These are phyloP conservation scores for Alternaria consortialis DNA, from an alignment of 2,329 filamentous ascomycete species.

Conservation along the genomic window DNA sequence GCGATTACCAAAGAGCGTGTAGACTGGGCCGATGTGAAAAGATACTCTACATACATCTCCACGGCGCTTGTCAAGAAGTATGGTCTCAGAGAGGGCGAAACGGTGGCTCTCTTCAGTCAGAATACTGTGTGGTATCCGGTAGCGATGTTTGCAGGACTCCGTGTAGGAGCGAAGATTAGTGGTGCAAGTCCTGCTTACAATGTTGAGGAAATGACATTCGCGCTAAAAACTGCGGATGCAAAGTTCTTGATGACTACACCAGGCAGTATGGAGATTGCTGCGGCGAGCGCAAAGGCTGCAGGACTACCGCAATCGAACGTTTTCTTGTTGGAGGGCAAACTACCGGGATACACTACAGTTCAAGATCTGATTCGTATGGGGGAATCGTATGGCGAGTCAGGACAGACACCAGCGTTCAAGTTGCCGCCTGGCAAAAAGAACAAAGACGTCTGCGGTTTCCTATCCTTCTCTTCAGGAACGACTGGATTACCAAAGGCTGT, in stretches of 20 bases:
- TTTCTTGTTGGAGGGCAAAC: conserved; percentile 65
- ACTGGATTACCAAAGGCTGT: conserved; percentile 51
- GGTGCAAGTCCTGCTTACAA: conserved; percentile 73
- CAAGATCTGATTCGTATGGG: conserved; percentile 57
- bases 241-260: conserved; percentile 67
- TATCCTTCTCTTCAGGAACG: conserved; percentile 49
- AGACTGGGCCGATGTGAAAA: conserved; percentile 66
- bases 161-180: conserved; percentile 65
- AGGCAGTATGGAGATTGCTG: conserved; percentile 64
- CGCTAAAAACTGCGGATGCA: conserved; percentile 65
- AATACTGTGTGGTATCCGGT: conserved; percentile 75
- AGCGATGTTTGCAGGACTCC: conserved; percentile 66
- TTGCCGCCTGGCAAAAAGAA: conserved; percentile 64
- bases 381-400: conserved; percentile 51
- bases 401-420: conserved; percentile 60
- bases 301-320: conserved; percentile 63
- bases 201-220: conserved; percentile 73
- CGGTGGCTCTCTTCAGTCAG: conserved; percentile 68
- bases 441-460: conserved; percentile 64
- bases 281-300: conserved; percentile 62
- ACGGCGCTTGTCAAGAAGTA: conserved; percentile 67
- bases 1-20: conserved; percentile 67
- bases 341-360: conserved; percentile 61
- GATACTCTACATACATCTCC: conserved; percentile 66
- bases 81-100: conserved; percentile 63